phyloP scores from a whole-genome alignment of 108 stramenopile species.

The Skeletonema menzelii region DNA sequence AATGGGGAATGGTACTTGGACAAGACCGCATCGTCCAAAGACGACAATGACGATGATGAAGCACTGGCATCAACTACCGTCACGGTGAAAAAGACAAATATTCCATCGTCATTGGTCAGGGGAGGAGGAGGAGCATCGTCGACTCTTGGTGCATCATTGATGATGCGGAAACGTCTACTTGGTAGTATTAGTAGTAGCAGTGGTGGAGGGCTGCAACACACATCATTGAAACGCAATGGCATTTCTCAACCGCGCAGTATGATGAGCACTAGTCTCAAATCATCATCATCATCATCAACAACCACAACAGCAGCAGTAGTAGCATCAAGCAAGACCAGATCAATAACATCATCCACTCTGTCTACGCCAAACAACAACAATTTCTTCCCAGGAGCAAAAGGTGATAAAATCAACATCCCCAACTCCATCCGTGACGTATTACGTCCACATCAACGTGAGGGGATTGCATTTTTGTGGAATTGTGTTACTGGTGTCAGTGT shows the following conservation, averaged over 20 bases:
- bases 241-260: no score
- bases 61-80: constrained; percentile 5
- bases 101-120: no score
- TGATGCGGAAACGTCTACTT: no score
- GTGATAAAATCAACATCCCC: constrained; percentile 42
- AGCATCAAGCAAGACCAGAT: not conserved
- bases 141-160: no score
- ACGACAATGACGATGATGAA: not conserved
- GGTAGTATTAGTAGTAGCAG: no score
- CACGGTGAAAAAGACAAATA: not conserved
- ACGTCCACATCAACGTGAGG: constrained; percentile 68
- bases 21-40: not conserved
- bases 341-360: not conserved
- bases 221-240: no score
- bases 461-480: constrained; percentile 78
- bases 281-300: no score
- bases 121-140: no score
- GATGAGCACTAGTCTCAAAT: not conserved
- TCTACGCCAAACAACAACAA: not conserved
- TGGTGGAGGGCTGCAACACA: no score
- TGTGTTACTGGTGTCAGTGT: constrained; percentile 56
- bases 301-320: no score
- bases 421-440: constrained; percentile 47
- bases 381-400: constrained; percentile 48
- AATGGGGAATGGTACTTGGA: constrained; percentile 22